Evolutionary conservation across 2,329 filamentous ascomycete genomes (phyloP).

Genomic region (Colletotrichum melonis): DNA sequence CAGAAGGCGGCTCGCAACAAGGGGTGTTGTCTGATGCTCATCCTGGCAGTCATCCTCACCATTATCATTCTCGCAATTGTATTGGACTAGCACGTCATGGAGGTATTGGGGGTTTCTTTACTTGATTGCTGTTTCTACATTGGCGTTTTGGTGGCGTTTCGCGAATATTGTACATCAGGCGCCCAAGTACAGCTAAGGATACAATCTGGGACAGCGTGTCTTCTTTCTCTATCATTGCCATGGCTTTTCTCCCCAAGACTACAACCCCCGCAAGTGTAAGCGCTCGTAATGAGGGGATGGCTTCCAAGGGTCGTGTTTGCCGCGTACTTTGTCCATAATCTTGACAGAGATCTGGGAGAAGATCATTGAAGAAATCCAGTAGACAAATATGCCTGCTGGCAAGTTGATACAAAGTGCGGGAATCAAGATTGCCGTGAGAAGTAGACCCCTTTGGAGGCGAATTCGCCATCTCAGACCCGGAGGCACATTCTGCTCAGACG

Average conservation of each 20-base stretch:
- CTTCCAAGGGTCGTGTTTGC: not conserved
- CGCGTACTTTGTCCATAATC: not conserved
- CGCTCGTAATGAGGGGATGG: not conserved
- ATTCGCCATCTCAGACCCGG: conserved; percentile 7
- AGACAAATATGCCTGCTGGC: conserved; percentile 54
- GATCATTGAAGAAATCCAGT: conserved; percentile 48
- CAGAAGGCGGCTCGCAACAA: conserved; percentile 97
- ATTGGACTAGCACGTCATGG: conserved; percentile 64
- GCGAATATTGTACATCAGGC: conserved; percentile 33
- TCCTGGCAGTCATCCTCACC: conserved; percentile 87
- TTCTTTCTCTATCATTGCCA: not conserved
- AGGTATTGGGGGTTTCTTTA: not conserved
- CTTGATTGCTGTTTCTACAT: conserved; percentile 10
- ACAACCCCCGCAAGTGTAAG: not conserved
- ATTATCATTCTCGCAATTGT: conserved; percentile 91
- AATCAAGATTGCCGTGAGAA: conserved; percentile 37
- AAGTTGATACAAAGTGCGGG: conserved; percentile 49
- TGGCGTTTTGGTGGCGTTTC: conserved; percentile 27
- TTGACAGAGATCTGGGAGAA: not conserved
- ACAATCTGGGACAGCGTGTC: conserved; percentile 2
- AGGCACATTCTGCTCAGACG: not conserved
- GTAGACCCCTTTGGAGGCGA: conserved; percentile 11
- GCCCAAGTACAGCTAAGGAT: conserved; percentile 2
- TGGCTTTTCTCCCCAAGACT: not conserved
- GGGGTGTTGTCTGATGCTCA: conserved; percentile 90